Evolutionary conservation across 192 early-diverging fungal genomes (phyloP).

Genomic region (Umbelopsis ramanniana): DNA sequence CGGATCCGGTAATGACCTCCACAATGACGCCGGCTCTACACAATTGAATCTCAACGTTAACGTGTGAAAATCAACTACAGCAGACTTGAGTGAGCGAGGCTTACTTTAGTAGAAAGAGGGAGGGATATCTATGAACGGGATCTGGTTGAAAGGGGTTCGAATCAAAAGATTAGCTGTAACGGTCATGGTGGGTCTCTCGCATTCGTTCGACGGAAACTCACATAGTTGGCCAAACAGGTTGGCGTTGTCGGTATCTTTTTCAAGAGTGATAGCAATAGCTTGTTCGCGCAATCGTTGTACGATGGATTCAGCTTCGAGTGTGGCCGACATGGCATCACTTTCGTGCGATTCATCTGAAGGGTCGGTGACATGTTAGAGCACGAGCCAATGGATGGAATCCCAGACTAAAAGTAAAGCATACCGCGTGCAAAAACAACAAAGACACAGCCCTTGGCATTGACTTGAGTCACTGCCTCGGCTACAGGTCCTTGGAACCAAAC

Average conservation of each 20-base stretch:
- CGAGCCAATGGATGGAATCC: background rate
- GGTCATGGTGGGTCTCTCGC: too few species aligned
- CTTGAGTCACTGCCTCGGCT: constrained; percentile 25
- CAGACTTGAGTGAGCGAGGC: background rate
- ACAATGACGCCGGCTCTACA: background rate
- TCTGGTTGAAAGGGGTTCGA: background rate
- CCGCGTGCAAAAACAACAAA: constrained; percentile 39
- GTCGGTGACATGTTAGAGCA: background rate
- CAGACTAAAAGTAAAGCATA: background rate
- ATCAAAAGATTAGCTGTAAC: background rate
- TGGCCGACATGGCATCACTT: background rate
- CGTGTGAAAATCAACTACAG: background rate
- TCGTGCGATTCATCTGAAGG: constrained; percentile 28
- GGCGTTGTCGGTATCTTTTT: constrained; percentile 30
- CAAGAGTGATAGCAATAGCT: constrained; percentile 24
- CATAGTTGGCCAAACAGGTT: constrained; percentile 38
- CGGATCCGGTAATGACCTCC: background rate
- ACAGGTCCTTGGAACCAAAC: constrained; percentile 37
- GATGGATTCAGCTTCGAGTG: constrained; percentile 14
- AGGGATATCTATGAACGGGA: background rate
- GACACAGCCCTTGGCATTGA: constrained; percentile 28
- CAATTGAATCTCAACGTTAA: background rate
- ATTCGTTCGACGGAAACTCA: background rate
- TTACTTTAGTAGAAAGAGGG: constrained; percentile 10
- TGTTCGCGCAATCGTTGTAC: constrained; percentile 1